Evolutionary conservation across 148 eudicot genomes (phyloP).

Genomic region (Selenicereus undatus): DNA sequence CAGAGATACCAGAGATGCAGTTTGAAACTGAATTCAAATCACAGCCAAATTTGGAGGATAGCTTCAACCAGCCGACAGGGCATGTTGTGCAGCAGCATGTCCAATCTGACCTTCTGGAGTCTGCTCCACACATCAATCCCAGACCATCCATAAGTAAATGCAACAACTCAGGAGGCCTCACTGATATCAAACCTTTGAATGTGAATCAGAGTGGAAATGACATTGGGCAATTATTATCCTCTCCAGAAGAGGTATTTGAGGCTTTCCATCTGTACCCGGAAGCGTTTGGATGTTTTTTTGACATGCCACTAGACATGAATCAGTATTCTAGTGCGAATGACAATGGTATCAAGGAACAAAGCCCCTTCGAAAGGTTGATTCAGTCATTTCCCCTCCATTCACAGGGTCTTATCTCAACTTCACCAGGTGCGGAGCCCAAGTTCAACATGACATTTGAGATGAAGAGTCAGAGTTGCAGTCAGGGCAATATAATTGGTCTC

Average conservation of each 20-base stretch:
- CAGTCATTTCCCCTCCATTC: conserved; percentile 17
- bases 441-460: conserved; percentile 27
- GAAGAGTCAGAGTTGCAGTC: conserved; percentile 31
- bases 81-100: conserved; percentile 1
- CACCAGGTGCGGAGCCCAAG: conserved; percentile 3
- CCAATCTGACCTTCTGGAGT: conserved; percentile 22
- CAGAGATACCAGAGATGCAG: conserved; percentile 42
- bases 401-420: background rate
- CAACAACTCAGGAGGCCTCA: conserved; percentile 21
- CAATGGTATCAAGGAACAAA: conserved; percentile 3
- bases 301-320: conserved; percentile 27
- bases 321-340: conserved; percentile 28
- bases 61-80: conserved; percentile 33
- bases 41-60: conserved; percentile 25
- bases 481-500: conserved; percentile 25
- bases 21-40: conserved; percentile 41
- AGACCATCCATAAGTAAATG: conserved; percentile 29
- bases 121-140: conserved; percentile 26
- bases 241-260: conserved; percentile 17
- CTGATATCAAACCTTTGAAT: conserved; percentile 30
- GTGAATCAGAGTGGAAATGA: conserved; percentile 22
- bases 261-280: conserved; percentile 30
- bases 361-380: conserved; percentile 2
- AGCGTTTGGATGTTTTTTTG: conserved; percentile 29
- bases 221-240: conserved; percentile 19